These are phyloP conservation scores for Eutrema heterophyllum DNA, from an alignment of 345 rosid genomes.

Conservation along the genomic window DNA sequence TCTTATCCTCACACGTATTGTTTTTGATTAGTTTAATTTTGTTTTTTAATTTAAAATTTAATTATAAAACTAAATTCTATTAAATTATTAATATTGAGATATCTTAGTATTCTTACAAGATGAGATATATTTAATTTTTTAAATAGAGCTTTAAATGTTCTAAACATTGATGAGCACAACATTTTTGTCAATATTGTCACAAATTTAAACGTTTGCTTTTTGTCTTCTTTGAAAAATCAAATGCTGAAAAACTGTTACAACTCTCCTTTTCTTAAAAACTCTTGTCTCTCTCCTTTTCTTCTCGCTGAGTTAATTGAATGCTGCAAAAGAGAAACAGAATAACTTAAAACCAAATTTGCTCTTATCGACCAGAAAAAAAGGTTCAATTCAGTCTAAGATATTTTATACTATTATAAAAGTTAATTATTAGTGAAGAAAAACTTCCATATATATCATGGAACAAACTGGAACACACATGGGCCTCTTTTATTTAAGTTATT, in stretches of 20 bases:
- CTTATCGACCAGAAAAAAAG: constrained; percentile 33
- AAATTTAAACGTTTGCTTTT: constrained; percentile 16
- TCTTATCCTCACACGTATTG: too few species aligned
- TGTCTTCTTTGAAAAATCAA: constrained; percentile 29
- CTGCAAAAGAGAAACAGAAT: constrained; percentile 35
- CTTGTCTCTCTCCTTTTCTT: constrained; percentile 25
- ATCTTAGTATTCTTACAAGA: background rate
- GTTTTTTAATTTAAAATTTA: too few species aligned
- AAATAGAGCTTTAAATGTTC: background rate
- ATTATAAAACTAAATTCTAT: too few species aligned
- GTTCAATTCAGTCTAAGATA: background rate
- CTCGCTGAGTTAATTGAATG: constrained; percentile 30
- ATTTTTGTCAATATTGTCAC: constrained; percentile 25
- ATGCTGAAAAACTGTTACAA: constrained; percentile 31
- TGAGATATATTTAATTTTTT: background rate
- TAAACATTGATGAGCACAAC: constrained; percentile 9
- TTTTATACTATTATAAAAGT: background rate
- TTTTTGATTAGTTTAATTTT: too few species aligned
- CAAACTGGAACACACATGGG: constrained; percentile 29
- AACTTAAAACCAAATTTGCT: constrained; percentile 30
- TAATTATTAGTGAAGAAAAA: background rate
- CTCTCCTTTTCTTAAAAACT: constrained; percentile 32
- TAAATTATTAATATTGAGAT: too few species aligned
- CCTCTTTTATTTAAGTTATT: constrained; percentile 1
- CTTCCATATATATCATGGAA: constrained; percentile 25